A percentile compares a stretch with the other conserved stretches of the same genome.
These are phyloP conservation scores for Marasmius fiardii DNA, from an alignment of 1,284 basidiomycete genomes.

Conservation along the genomic window DNA sequence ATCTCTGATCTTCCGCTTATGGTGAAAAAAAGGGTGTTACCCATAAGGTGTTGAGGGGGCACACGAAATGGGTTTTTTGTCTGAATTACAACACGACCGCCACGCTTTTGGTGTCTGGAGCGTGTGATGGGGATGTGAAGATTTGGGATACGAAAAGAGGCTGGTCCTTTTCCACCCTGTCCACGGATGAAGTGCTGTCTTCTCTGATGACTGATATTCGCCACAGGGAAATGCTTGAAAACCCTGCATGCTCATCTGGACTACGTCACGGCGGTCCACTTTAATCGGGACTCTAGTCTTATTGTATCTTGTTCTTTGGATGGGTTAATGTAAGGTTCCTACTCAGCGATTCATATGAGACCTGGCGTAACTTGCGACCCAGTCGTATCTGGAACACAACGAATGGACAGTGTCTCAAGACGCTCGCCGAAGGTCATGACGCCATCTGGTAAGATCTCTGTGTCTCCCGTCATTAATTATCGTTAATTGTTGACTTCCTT, in stretches of 20 bases:
- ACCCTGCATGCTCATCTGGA: constrained; percentile 91
- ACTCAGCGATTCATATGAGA: constrained; percentile 5
- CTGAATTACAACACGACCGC: constrained; percentile 87
- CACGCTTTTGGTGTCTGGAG: constrained; percentile 88
- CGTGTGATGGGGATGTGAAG: constrained; percentile 88
- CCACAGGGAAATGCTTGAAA: constrained; percentile 72
- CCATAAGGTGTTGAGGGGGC: constrained; percentile 69
- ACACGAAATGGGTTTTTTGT: constrained; percentile 89
- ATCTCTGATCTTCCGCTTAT: constrained; percentile 7
- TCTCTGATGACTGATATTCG: neutral
- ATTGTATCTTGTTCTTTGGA: constrained; percentile 92
- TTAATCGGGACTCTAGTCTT: constrained; percentile 89
- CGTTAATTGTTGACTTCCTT: constrained; percentile 2
- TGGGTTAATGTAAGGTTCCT: constrained; percentile 78
- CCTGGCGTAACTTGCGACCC: constrained; percentile 9
- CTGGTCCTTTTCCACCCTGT: constrained; percentile 21
- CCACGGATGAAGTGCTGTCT: neutral
- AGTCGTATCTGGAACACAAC: constrained; percentile 95
- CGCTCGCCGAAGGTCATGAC: constrained; percentile 87
- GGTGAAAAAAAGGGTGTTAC: constrained; percentile 56
- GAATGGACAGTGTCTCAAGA: constrained; percentile 94
- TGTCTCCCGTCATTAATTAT: neutral
- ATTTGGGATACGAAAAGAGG: constrained; percentile 90
- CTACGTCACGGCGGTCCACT: constrained; percentile 91
- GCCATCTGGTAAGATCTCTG: constrained; percentile 67